These are phyloP conservation scores for Pistacia vera DNA, from an alignment of 345 rosid genomes.

Conservation along the genomic window DNA sequence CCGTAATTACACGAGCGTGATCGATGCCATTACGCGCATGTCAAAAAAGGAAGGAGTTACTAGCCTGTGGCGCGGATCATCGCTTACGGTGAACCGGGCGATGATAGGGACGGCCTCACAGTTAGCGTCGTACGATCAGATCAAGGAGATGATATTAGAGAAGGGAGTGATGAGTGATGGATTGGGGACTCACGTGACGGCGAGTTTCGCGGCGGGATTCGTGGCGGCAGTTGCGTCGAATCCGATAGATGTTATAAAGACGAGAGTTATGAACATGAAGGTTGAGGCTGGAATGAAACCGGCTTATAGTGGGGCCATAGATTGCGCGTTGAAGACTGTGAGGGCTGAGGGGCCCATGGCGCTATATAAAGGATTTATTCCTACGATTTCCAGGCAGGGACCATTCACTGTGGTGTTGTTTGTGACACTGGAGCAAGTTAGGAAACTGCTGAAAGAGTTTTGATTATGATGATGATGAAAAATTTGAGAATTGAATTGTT, in stretches of 20 bases:
- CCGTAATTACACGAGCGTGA: conserved; percentile 66
- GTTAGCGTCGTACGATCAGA: conserved; percentile 74
- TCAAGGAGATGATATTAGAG: conserved; percentile 59
- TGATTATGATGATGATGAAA: conserved; percentile 28
- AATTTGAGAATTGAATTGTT: background rate
- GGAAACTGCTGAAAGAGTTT: conserved; percentile 64
- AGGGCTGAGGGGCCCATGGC: conserved; percentile 68
- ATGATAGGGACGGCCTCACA: conserved; percentile 84
- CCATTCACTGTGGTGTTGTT: conserved; percentile 80
- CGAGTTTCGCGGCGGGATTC: conserved; percentile 75
- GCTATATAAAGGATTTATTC: conserved; percentile 72
- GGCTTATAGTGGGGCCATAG: conserved; percentile 60
- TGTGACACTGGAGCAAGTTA: conserved; percentile 77
- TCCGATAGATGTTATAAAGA: conserved; percentile 84
- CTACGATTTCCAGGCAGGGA: conserved; percentile 81
- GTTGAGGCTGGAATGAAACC: conserved; percentile 53
- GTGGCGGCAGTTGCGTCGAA: conserved; percentile 84
- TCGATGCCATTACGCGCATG: conserved; percentile 68
- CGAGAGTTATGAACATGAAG: conserved; percentile 88
- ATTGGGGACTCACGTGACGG: conserved; percentile 69
- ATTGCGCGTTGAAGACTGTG: conserved; percentile 70
- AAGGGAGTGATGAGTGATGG: conserved; percentile 58
- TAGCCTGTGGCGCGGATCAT: conserved; percentile 79
- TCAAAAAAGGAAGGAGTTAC: conserved; percentile 61
- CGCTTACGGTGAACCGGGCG: conserved; percentile 72